Percentiles rank a stretch among this genome's conserved stretches.
phyloP scores from a whole-genome alignment of 805 yeast genomes.

The Candida gorgasii region DNA sequence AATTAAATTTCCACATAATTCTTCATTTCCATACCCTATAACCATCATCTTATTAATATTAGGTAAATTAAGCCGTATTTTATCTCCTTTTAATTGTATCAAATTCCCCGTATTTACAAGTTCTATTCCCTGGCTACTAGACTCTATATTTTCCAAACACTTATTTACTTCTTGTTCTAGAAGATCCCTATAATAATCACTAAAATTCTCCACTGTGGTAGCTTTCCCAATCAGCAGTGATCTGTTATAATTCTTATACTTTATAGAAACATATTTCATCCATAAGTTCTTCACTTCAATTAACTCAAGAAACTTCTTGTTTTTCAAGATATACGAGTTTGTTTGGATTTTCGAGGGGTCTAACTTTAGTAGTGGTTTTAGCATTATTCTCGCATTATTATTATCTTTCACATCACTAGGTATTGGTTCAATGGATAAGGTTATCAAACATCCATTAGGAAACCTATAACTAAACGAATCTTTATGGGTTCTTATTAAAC shows the following conservation, averaged over 20 bases:
- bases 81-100: conserved; percentile 10
- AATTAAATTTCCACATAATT: conserved; percentile 17
- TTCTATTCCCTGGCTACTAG: conserved; percentile 6
- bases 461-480: conserved; percentile 25
- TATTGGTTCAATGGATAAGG: conserved; percentile 2
- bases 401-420: background rate
- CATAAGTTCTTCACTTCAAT: conserved; percentile 20
- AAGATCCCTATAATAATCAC: conserved; percentile 9
- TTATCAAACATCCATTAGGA: conserved; percentile 29
- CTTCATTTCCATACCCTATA: conserved; percentile 19
- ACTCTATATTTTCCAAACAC: conserved; percentile 7
- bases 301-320: conserved; percentile 20
- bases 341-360: conserved; percentile 13
- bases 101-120: conserved; percentile 14
- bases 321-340: conserved; percentile 28
- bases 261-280: conserved; percentile 26
- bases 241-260: conserved; percentile 22
- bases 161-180: conserved; percentile 18
- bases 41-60: conserved; percentile 12
- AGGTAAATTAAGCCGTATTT: conserved; percentile 20
- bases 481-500: conserved; percentile 25
- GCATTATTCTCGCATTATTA: conserved; percentile 7
- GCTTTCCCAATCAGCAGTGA: conserved; percentile 7
- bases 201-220: conserved; percentile 6
- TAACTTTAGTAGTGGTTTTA: conserved; percentile 12